A percentile compares a stretch with the other conserved stretches of the same genome.
phyloP scores from a whole-genome alignment of 2,329 filamentous ascomycete genomes.

The Talaromyces sp. region DNA sequence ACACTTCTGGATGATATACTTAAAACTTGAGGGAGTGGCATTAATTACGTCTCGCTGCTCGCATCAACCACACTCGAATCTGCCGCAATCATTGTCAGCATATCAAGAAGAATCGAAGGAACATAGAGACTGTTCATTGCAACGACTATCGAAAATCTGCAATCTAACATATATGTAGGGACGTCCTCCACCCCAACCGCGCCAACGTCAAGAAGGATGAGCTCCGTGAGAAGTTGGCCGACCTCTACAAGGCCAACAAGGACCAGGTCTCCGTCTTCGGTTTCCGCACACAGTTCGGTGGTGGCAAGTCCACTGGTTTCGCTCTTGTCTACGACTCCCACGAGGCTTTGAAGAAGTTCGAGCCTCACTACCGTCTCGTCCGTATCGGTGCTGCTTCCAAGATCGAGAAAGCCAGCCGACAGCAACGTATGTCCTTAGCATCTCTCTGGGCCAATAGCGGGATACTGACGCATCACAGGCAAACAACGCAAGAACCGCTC shows the following conservation, averaged over 20 bases:
- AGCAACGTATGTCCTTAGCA: conserved; percentile 79
- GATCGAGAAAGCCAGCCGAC: conserved; percentile 95
- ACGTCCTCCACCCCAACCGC: conserved; percentile 98
- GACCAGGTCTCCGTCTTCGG: conserved; percentile 98
- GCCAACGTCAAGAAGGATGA: conserved; percentile 99
- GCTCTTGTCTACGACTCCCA: conserved; percentile 97
- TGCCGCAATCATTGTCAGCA: background rate
- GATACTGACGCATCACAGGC: conserved; percentile 57
- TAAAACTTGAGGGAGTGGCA: background rate
- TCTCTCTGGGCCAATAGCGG: background rate
- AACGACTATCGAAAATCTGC: background rate
- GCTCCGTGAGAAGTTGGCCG: conserved; percentile 88
- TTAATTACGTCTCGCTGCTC: background rate
- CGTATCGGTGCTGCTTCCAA: conserved; percentile 88
- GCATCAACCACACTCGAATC: background rate
- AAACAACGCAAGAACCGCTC: conserved; percentile 99
- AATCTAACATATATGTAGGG: conserved; percentile 55
- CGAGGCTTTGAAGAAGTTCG: conserved; percentile 99
- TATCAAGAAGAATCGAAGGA: background rate
- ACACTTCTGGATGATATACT: background rate
- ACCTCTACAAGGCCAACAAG: conserved; percentile 97
- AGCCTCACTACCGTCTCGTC: conserved; percentile 96
- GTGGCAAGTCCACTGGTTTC: conserved; percentile 99
- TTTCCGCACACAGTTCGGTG: conserved; percentile 98
- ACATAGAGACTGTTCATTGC: conserved; percentile 16